Evolutionary conservation across 306 rosid genomes (phyloP).

Genomic region (Prunus persica): DNA sequence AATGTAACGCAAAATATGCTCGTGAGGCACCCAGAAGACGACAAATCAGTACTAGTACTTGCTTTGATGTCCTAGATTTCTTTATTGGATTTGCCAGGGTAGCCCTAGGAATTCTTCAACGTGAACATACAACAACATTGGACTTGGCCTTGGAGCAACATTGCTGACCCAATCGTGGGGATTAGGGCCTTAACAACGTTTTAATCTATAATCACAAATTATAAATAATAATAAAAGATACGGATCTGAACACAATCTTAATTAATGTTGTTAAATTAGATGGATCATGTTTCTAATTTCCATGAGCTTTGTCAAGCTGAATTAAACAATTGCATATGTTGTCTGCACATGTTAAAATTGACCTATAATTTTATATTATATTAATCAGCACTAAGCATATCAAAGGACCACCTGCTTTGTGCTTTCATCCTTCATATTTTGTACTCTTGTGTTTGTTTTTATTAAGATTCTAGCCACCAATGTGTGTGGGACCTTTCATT

Average conservation of each 20-base stretch:
- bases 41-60: not conserved
- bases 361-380: not conserved
- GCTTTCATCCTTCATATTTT: too few species aligned
- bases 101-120: constrained; percentile 10
- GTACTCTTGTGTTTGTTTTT: too few species aligned
- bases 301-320: not conserved
- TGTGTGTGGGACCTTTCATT: not conserved
- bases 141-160: not conserved
- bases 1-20: not conserved
- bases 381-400: not conserved
- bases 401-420: too few species aligned
- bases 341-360: constrained; percentile 18
- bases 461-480: too few species aligned
- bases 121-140: not conserved
- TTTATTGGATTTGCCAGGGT: constrained; percentile 28
- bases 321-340: not conserved
- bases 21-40: not conserved
- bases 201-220: not conserved
- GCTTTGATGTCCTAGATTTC: constrained; percentile 11
- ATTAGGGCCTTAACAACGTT: not conserved
- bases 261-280: not conserved
- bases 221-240: constrained; percentile 1
- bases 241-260: constrained; percentile 17
- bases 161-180: constrained; percentile 27
- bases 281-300: not conserved